A percentile compares a stretch with the other conserved stretches of the same genome.
Evolutionary conservation across 2,329 filamentous ascomycete species (phyloP).

Genomic region (Pseudogymnoascus sp.): DNA sequence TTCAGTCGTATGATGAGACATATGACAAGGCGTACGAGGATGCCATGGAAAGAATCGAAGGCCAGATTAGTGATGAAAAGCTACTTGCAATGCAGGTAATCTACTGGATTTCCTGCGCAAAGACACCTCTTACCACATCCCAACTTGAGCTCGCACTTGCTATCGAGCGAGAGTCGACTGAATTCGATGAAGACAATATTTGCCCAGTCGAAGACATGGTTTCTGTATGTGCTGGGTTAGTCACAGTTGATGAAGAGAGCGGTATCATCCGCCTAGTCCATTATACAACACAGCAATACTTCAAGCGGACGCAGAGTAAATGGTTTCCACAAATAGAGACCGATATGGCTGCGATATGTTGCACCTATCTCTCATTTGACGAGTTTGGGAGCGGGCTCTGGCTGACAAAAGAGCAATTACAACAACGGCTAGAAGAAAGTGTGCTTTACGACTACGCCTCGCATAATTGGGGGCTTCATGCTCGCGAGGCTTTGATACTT

Average conservation of each 20-base stretch:
- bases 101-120: constrained; percentile 15
- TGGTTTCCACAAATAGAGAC: constrained; percentile 13
- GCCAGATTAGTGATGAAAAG: constrained; percentile 21
- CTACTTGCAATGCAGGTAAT: constrained; percentile 27
- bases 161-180: constrained; percentile 17
- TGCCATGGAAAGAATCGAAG: constrained; percentile 28
- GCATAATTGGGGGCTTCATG: constrained; percentile 16
- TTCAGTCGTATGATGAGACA: constrained; percentile 15
- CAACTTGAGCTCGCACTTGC: constrained; percentile 31
- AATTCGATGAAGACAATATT: constrained; percentile 20
- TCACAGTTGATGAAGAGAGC: constrained; percentile 18
- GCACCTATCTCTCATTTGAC: constrained; percentile 26
- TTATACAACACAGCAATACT: constrained; percentile 34
- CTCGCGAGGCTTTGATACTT: constrained; percentile 11
- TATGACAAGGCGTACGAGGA: constrained; percentile 17
- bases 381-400: constrained; percentile 20
- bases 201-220: constrained; percentile 13
- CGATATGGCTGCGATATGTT: constrained; percentile 16
- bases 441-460: constrained; percentile 18
- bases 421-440: constrained; percentile 9
- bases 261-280: constrained; percentile 19
- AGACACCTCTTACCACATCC: constrained; percentile 20
- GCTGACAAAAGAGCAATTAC: constrained; percentile 11
- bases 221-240: constrained; percentile 18
- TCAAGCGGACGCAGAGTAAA: constrained; percentile 23